Evolutionary conservation across 1,284 basidiomycete species (phyloP), one percentile per base, ranked within the genome.

Genomic region (Pyrrhoderma noxium): DNA sequence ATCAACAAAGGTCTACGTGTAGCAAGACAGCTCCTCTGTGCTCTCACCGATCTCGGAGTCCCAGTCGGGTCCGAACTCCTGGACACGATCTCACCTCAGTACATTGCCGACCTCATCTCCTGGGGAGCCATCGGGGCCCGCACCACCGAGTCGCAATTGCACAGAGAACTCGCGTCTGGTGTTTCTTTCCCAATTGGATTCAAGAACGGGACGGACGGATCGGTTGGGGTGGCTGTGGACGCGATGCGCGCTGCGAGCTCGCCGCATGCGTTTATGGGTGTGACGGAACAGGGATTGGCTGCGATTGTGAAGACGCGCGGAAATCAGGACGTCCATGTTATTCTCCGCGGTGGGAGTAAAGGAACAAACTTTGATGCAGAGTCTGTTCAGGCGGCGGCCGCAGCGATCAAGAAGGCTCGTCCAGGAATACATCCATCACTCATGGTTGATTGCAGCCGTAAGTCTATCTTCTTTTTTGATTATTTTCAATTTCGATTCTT

Each of bases 111-210:
- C 62, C 73, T 96, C 51, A 87, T 86, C 64, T 90, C 90, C 47
- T 99, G 95, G 95, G 95, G 95, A 46, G 95, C 95, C 3, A 98
- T 98, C 58, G 95, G 95, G 40, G 95, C 96, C 1, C 79, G 95
- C 51, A 99, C 95, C 13, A 99, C 95, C 51, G 89, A 96, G 69
- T 89, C 85, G 3, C 93, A 96, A 66, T 80, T 96, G 8, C 93
- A 95, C 64, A 82, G 93, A 54, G 93, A 96, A 70, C 84, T 95
- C 47, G 89, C 91, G 2, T 86, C 82, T n/a, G 90, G 89, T 63
- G 80, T 87, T 27, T 90, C 88, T 45, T 90, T 91, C 79, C 89
- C 90, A 11, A 87, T 92, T 57, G 90, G 95, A n/a, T 99, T 99
- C 85, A 99, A 99, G 71, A 99, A 99, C 67, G 94, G 94, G 49